Conservation (phyloP, 176 grass and related monocot genomes). For the Oryza rufipogon region DNA sequence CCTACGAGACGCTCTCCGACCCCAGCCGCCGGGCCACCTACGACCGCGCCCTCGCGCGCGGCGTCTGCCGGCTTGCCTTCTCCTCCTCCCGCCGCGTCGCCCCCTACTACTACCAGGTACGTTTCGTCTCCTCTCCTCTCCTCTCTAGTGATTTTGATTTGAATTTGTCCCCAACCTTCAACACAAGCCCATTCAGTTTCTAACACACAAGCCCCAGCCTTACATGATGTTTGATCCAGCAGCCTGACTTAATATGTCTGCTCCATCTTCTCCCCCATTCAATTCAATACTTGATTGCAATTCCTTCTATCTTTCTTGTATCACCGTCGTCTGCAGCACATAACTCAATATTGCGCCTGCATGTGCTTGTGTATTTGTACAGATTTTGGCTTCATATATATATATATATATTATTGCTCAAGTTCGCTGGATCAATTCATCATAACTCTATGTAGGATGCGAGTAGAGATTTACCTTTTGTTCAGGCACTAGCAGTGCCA, state of each 20-base stretch:
- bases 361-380: not conserved
- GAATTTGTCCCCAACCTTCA: too few species aligned
- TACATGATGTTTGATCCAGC: too few species aligned
- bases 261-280: not conserved
- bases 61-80: conserved; percentile 55
- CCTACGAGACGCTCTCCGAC: conserved; percentile 92
- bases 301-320: too few species aligned
- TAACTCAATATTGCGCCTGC: not conserved
- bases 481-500: not conserved
- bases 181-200: too few species aligned
- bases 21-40: conserved; percentile 65
- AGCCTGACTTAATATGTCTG: not conserved
- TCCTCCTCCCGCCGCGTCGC: conserved; percentile 42
- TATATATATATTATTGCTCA: too few species aligned
- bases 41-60: conserved; percentile 59
- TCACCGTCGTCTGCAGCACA: too few species aligned
- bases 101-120: conserved; percentile 45
- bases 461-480: not conserved
- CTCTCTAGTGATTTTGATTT: not conserved
- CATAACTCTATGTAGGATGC: not conserved
- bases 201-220: too few species aligned
- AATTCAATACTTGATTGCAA: not conserved
- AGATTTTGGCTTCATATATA: not conserved
- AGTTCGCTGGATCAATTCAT: not conserved
- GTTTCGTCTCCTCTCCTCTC: too few species aligned